These are phyloP conservation scores for Boletus vinaceobasis DNA, from an alignment of 768 basidiomycete species.

Conservation along the genomic window DNA sequence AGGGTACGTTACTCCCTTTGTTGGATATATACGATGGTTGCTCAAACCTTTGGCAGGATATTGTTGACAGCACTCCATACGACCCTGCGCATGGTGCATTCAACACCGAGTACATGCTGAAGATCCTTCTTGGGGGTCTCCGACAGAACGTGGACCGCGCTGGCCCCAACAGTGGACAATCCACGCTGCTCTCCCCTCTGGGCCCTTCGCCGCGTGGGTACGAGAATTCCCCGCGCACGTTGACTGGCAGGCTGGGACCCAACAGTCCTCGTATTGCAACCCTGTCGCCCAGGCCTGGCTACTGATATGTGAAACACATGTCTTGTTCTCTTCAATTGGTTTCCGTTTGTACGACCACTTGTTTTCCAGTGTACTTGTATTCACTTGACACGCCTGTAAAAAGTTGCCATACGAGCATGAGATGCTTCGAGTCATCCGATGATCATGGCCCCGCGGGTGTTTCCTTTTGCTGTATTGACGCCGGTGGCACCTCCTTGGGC, in stretches of 20 bases:
- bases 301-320: not conserved
- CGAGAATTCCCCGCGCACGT: slow-evolving; percentile 13
- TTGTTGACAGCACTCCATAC: slow-evolving; percentile 46
- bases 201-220: not conserved
- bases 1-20: slow-evolving; percentile 15
- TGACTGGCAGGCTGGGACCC: slow-evolving; percentile 6
- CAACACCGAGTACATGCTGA: slow-evolving; percentile 35
- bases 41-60: slow-evolving; percentile 32
- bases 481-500: no score
- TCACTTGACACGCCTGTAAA: no score
- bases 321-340: not conserved
- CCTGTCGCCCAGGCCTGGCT: slow-evolving; percentile 11
- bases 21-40: not conserved
- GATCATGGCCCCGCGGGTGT: no score
- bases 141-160: slow-evolving; percentile 16
- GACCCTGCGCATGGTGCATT: slow-evolving; percentile 29
- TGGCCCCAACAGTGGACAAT: slow-evolving; percentile 1
- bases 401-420: no score
- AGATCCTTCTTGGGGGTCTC: slow-evolving; percentile 31
- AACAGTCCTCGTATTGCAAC: slow-evolving; percentile 13
- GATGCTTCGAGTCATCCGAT: no score
- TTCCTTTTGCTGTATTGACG: no score
- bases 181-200: slow-evolving; percentile 9
- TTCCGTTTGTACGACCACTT: not conserved
- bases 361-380: not conserved